Evolutionary conservation across 2,329 filamentous ascomycete genomes (phyloP).

Genomic region (Monosporascus sp.): DNA sequence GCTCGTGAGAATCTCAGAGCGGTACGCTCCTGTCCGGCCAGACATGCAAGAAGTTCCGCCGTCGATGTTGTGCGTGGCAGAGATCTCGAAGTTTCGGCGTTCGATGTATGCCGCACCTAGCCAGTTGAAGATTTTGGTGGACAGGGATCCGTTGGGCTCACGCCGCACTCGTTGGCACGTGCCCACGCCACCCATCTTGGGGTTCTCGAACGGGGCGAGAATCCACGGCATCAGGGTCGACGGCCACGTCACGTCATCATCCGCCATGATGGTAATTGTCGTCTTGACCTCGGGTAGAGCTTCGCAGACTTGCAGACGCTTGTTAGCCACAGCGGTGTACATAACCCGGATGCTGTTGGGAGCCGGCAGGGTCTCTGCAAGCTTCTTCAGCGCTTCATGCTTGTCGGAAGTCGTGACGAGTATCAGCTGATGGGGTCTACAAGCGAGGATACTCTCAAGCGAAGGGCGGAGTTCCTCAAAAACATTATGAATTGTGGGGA

Average conservation of each 20-base stretch:
- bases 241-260: conserved; percentile 95
- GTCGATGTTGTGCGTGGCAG: conserved; percentile 89
- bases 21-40: conserved; percentile 87
- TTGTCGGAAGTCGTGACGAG: conserved; percentile 85
- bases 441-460: conserved; percentile 69
- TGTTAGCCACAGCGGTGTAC: conserved; percentile 82
- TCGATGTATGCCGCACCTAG: conserved; percentile 89
- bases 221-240: conserved; percentile 84
- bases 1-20: conserved; percentile 80
- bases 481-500: conserved; percentile 84
- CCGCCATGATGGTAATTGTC: conserved; percentile 82
- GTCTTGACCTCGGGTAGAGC: conserved; percentile 83
- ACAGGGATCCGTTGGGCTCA: conserved; percentile 53
- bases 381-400: conserved; percentile 59
- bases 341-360: conserved; percentile 64
- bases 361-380: conserved; percentile 55
- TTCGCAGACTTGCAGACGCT: conserved; percentile 87
- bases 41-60: conserved; percentile 97
- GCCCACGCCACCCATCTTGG: conserved; percentile 79
- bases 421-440: conserved; percentile 67
- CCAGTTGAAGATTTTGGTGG: conserved; percentile 74
- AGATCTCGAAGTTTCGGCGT: conserved; percentile 93
- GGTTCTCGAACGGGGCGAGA: conserved; percentile 83
- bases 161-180: conserved; percentile 84
- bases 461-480: conserved; percentile 80